Evolutionary conservation across 208 protist species (phyloP).

Genomic region (Dictyostelium gargantuum): DNA sequence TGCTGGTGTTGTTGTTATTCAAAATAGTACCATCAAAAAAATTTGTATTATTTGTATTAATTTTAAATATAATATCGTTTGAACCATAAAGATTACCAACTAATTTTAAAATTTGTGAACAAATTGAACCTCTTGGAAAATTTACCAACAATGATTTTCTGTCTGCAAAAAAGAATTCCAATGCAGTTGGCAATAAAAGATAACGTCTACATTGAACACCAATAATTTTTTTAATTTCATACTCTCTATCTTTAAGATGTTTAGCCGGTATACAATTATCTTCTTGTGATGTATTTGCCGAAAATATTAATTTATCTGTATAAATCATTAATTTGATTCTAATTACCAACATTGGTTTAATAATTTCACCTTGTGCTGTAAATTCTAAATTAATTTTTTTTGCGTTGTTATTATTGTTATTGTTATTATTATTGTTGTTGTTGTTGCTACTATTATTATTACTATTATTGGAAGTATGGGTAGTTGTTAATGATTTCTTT

Average conservation of each 20-base stretch:
- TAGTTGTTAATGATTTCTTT: not conserved
- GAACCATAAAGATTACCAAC: not conserved
- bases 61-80: not conserved
- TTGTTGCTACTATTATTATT: not conserved
- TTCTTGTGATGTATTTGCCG: not conserved
- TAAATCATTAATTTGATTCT: not conserved
- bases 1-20: not conserved
- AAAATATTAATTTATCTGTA: not conserved
- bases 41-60: not conserved
- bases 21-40: not conserved
- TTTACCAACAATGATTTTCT: conserved; percentile 16
- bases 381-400: not conserved
- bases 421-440: not conserved
- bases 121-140: conserved; percentile 33
- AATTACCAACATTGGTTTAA: conserved; percentile 25
- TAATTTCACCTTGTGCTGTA: conserved; percentile 8
- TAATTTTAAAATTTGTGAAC: not conserved
- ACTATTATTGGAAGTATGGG: not conserved
- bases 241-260: not conserved
- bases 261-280: not conserved
- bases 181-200: conserved; percentile 52
- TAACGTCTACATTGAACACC: conserved; percentile 58
- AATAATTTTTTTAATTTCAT: conserved; percentile 31
- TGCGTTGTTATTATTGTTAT: not conserved
- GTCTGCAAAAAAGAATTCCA: conserved; percentile 70